Base-by-base conservation (phyloP, 1,284 basidiomycete genomes). In the Malassezia sp. region DNA sequence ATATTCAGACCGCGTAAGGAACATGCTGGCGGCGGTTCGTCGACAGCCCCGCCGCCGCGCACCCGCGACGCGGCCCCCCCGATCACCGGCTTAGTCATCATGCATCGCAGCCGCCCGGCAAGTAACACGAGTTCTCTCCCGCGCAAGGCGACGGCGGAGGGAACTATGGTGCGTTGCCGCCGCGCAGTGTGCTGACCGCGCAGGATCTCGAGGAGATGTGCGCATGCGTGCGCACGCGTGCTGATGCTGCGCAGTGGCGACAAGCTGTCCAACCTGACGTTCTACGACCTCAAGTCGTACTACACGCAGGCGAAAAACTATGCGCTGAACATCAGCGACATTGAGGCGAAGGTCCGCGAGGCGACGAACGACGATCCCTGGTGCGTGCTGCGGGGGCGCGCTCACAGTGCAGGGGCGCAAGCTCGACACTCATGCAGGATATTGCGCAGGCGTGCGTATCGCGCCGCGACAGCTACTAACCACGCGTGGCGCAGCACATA, bases 291-390 rank as follows among this genome's bases (percentile, higher is more conserved):
- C 50, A 67, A 67, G 52, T 56, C 58, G 37, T 42, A 61, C 20
- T 69, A 65, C 40, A 60, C 57, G 33, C 53, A 57, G 38, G 69
- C 69, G 5, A 60, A 58, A 22, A 71, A 71, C 42, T 71, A 71
- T 56, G 90, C 95, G 14, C 77, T 96, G 59, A 96, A 96, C 74
- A 77, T 95, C 52, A 86, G 83, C 57, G 91, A 96, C 74, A 93
- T 88, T 80, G 93, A 99, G 73, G 85, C 83, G 14, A 96, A 96
- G 73, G 91, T 99, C 23, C 77, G 81, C 60, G 93, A 97, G 57
- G 91, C 93, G 2, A 97, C 93, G 7, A 97, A 95, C 62, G 89
- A 96, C 67, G 93, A 99, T 58, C 82, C 91, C 45, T 99, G 91
- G 91, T 91, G 67, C 57, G 78, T 72, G 14, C 6, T 24, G 20